Evolutionary conservation across 78 protist genomes (phyloP).

Genomic region (Anaeramoeba ignava): DNA sequence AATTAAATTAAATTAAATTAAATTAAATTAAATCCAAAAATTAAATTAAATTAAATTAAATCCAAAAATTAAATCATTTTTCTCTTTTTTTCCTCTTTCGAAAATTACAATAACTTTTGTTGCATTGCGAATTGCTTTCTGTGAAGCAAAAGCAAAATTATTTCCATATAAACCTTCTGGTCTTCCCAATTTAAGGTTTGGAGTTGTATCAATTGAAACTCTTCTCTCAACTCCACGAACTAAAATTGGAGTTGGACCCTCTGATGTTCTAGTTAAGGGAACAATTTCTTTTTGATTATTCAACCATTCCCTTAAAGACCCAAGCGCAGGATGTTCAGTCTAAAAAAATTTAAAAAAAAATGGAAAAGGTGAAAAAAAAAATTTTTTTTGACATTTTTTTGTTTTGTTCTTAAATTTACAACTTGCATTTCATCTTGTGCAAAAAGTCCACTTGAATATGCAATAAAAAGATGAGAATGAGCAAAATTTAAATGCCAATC

Average conservation of each 20-base stretch:
- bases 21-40: no score
- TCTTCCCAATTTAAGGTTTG: neutral
- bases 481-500: neutral
- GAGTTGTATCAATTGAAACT: neutral
- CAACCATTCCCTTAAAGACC: conserved; percentile 5
- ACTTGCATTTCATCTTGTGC: conserved; percentile 28
- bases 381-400: no score
- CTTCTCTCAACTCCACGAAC: neutral
- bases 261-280: neutral
- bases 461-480: neutral
- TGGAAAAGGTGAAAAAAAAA: no score
- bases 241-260: neutral
- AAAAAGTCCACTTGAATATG: conserved; percentile 13
- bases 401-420: no score
- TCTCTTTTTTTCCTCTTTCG: no score
- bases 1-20: no score
- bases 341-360: no score
- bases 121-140: no score
- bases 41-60: no score
- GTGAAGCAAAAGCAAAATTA: conserved; percentile 3
- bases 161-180: conserved; percentile 11
- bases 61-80: no score
- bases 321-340: conserved; percentile 27
- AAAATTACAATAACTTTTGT: no score
- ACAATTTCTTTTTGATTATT: neutral